phyloP scores from a whole-genome alignment of 148 eudicot species.

The Fagopyrum esculentum region DNA sequence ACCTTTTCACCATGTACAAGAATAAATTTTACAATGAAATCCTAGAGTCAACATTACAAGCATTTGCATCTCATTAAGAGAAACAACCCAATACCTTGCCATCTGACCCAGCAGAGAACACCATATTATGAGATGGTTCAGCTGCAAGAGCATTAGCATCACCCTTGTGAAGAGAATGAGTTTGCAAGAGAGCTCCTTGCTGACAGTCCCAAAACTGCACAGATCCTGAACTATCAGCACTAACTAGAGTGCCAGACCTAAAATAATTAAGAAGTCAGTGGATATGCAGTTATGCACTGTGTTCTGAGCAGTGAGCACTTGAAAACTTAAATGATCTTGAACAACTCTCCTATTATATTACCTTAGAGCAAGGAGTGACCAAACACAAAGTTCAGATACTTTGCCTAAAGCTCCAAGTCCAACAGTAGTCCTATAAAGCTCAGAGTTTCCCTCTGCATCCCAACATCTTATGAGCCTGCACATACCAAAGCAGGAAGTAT shows the following conservation, averaged over 20 bases:
- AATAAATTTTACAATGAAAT: background rate
- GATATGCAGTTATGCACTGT: background rate
- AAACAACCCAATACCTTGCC: slow-evolving; percentile 59
- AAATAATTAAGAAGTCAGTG: slow-evolving; percentile 6
- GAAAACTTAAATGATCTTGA: background rate
- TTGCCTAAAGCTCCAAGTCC: slow-evolving; percentile 78
- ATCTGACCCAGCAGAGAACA: slow-evolving; percentile 92
- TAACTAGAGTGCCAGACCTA: slow-evolving; percentile 78
- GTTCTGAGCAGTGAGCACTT: background rate
- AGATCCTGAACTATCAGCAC: slow-evolving; percentile 89
- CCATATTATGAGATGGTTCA: slow-evolving; percentile 69
- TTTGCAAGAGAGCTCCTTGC: slow-evolving; percentile 83
- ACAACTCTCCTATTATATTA: slow-evolving; percentile 15
- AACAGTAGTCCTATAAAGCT: slow-evolving; percentile 77
- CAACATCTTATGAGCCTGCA: slow-evolving; percentile 86
- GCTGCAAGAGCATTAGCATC: slow-evolving; percentile 85
- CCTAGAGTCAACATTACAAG: background rate
- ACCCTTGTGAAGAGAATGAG: slow-evolving; percentile 79
- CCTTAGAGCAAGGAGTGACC: slow-evolving; percentile 89
- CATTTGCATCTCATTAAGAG: background rate
- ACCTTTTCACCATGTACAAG: background rate
- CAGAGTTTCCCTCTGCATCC: slow-evolving; percentile 50
- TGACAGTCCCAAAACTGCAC: slow-evolving; percentile 91
- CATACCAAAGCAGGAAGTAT: slow-evolving; percentile 7
- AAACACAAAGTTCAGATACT: slow-evolving; percentile 74